Evolutionary conservation across 257 asterid species (phyloP).

Genomic region (Scutellaria barbata): DNA sequence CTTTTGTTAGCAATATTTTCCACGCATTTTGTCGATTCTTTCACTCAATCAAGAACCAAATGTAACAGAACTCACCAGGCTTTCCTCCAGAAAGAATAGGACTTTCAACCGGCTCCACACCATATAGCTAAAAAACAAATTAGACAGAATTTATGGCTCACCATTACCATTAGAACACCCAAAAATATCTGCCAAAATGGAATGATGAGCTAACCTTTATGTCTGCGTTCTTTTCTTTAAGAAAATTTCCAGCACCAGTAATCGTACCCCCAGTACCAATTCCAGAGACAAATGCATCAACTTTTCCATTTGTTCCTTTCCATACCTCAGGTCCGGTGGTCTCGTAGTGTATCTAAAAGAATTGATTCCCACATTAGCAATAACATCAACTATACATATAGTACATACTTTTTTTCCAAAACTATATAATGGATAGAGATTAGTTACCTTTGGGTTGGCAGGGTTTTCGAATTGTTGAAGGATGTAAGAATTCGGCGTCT

Average conservation of each 20-base stretch:
- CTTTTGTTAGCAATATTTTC: background rate
- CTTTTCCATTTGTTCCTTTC: conserved; percentile 72
- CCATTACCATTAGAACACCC: conserved; percentile 10
- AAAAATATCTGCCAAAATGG: conserved; percentile 15
- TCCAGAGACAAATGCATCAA: conserved; percentile 65
- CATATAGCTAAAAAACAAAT: conserved; percentile 54
- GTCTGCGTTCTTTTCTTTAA: conserved; percentile 60
- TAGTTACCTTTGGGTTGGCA: conserved; percentile 87
- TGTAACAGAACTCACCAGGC: conserved; percentile 67
- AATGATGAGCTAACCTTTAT: conserved; percentile 46
- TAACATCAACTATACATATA: background rate
- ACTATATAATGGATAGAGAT: background rate
- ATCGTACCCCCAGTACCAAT: conserved; percentile 71
- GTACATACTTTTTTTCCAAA: too few species aligned
- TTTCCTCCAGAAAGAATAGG: conserved; percentile 84
- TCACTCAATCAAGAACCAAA: conserved; percentile 13
- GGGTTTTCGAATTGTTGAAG: conserved; percentile 95
- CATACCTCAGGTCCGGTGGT: conserved; percentile 84
- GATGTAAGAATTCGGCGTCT: conserved; percentile 85
- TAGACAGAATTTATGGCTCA: background rate
- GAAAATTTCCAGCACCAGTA: conserved; percentile 61
- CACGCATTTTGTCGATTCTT: background rate
- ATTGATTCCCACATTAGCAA: background rate
- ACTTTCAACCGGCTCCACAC: conserved; percentile 85
- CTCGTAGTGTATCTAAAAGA: conserved; percentile 68